Evolutionary conservation across 2,329 filamentous ascomycete species (phyloP).

Genomic region (Exophiala bonariae): DNA sequence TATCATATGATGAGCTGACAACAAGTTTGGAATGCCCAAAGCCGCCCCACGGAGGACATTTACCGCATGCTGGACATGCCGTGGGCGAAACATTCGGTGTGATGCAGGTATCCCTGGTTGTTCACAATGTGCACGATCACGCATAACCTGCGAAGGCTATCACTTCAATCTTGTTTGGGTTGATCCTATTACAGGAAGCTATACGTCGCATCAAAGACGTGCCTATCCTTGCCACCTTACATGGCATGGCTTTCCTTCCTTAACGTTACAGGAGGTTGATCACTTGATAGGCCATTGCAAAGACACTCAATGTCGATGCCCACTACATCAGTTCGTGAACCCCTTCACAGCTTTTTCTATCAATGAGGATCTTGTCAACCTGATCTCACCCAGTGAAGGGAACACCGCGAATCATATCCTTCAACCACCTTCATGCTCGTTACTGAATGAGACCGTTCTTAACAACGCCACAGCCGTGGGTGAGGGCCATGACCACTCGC

Average conservation of each 20-base stretch:
- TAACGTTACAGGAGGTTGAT: conserved; percentile 7
- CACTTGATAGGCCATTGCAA: conserved; percentile 9
- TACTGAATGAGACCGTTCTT: too few species aligned
- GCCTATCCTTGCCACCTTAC: conserved; percentile 13
- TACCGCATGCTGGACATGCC: conserved; percentile 16
- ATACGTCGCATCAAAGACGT: conserved; percentile 9
- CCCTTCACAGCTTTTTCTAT: conserved; percentile 8
- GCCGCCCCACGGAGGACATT: conserved; percentile 10
- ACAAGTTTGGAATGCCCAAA: conserved; percentile 6
- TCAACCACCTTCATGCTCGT: too few species aligned
- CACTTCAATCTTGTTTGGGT: conserved; percentile 14
- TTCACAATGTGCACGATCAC: conserved; percentile 8
- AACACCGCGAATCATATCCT: too few species aligned
- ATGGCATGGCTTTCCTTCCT: conserved; percentile 8
- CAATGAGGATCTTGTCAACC: background rate
- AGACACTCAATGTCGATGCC: conserved; percentile 6
- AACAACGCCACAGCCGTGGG: too few species aligned
- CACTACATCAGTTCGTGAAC: conserved; percentile 3
- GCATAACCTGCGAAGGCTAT: conserved; percentile 13
- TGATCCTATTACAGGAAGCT: conserved; percentile 7
- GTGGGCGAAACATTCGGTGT: conserved; percentile 13
- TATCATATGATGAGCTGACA: too few species aligned
- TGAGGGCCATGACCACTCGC: too few species aligned
- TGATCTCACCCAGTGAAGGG: background rate
- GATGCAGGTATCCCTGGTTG: conserved; percentile 7